Evolutionary conservation across 2,329 filamentous ascomycete genomes (phyloP), one percentile per base, ranked within the genome.

Genomic region (Beauveria caledonica): DNA sequence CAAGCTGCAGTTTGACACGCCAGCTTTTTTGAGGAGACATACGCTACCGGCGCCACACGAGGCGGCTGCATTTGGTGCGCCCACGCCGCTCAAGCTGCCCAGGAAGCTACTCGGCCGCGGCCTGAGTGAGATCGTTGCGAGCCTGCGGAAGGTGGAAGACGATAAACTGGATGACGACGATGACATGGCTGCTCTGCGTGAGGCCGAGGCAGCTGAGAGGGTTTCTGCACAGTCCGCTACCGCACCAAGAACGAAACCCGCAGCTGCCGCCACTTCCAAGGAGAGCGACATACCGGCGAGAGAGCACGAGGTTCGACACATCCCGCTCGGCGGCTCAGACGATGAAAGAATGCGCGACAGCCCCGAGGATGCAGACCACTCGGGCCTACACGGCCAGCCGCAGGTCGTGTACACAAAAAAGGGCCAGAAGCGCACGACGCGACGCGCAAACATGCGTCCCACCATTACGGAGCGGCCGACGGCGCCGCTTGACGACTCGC

Each of bases 381-480:
- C 80, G 13, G 83, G 77, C 57, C 77, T 76, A n/a, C 75, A 84
- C 66, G 85, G 85, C 1, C 78, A 82, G 63, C 85, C 85, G 2
- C 70, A 85, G 42, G 83, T 80, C 58, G 73, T 83, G 1, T 93
- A 82, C 77, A 93, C 92, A 79, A 94, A 94, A 81, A 90, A 89
- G 76, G 89, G 89, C 0, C 82, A 89, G 70, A 94, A 94, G 77
- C 80, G 90, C 63, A 90, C 89, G 60, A 93, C 90, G 3, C 79
- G 86, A 63, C 77, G 80, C 52, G 79, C 83, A 60, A 91, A 86
- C 62, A 89, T 88, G 76, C 78, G 75, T 63, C 84, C 83, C 2
- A 79, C 73, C 0, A 70, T 76, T 60, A 69, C 71, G 7, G 81
- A 79, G 67, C 79, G 84, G 42, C 78, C 80, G 23, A 64, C 71